These are phyloP conservation scores for Geoglossum cookeanum DNA, from an alignment of 2,329 filamentous ascomycete species.

Conservation along the genomic window DNA sequence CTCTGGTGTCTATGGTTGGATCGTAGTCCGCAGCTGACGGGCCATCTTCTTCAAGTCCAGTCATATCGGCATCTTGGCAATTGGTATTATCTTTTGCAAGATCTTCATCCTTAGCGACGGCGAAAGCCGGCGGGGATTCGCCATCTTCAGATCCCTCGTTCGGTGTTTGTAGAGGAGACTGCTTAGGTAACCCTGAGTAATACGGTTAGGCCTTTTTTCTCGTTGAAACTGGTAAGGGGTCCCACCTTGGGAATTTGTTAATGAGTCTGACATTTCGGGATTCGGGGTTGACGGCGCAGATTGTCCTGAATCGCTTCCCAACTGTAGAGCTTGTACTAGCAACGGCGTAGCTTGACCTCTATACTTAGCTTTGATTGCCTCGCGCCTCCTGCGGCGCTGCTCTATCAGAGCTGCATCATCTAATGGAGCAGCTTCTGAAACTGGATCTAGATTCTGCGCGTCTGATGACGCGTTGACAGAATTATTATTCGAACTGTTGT, in stretches of 20 bases:
- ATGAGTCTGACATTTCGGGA: slow-evolving; percentile 16
- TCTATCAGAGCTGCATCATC: slow-evolving; percentile 74
- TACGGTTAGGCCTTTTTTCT: slow-evolving; percentile 8
- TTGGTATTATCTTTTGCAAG: slow-evolving; percentile 41
- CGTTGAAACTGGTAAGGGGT: neutral
- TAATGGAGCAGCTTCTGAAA: slow-evolving; percentile 37
- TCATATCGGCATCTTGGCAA: slow-evolving; percentile 12
- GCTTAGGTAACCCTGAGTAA: slow-evolving; percentile 21
- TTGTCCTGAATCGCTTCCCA: slow-evolving; percentile 39
- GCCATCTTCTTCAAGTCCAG: slow-evolving; percentile 38
- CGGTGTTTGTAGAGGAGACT: slow-evolving; percentile 28
- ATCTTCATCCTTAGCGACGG: slow-evolving; percentile 46
- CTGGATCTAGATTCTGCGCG: neutral
- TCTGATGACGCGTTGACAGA: slow-evolving; percentile 3
- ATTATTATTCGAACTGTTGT: slow-evolving; percentile 8
- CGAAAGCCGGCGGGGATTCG: slow-evolving; percentile 38
- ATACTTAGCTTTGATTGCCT: slow-evolving; percentile 71
- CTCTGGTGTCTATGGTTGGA: slow-evolving; percentile 70
- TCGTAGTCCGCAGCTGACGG: slow-evolving; percentile 90
- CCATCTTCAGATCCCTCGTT: slow-evolving; percentile 25
- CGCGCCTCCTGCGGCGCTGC: slow-evolving; percentile 63
- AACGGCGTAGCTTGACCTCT: slow-evolving; percentile 50
- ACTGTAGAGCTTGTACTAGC: slow-evolving; percentile 53
- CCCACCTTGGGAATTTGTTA: slow-evolving; percentile 31
- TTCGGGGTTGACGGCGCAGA: slow-evolving; percentile 26